Evolutionary conservation across 495 filamentous ascomycete species (phyloP), one percentile per base, ranked within the genome.

Genomic region (Podospora comata): DNA sequence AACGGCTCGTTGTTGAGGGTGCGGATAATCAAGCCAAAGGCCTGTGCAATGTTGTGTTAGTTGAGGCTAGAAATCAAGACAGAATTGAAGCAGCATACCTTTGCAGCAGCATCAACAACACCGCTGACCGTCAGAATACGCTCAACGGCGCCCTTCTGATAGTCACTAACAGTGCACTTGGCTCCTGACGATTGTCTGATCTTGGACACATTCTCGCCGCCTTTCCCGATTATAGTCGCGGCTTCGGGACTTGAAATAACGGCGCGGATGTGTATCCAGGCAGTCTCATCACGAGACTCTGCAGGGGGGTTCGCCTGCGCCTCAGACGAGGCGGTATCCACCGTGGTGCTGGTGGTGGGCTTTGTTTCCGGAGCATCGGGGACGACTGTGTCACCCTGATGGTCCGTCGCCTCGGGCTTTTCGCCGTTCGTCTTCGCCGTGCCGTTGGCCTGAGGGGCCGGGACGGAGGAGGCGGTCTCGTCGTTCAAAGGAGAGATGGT

Each of bases 121-220:
- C 95, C 95, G 79, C 93, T 97, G 64, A 99, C 96, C 34, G 95
- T 99, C 74, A 99, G 82, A 71, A 99, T 97, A 76, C 95, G 90
- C 79, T 99, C 95, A 30, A 97, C 93, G 44, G 95, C 94, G 70
- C 95, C 95, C 73, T 96, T 91, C 73, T 94, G 89, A 75, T 98
- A 99, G 77, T 99, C 95, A 82, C 93, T 97, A 70, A 99, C 93
- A 39, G 96, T 98, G 82, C 95, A 98, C 81, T 97, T 98, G 70
- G 95, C 95, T 72, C 90, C 91, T 11, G 96, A 96, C 82, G 93
- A 83, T 75, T 89, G 90, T 67, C 95, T 88, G 71, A 98, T 97
- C 78, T 93, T 89, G 68, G 93, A 94, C 65, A 99, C 95, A 77
- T 99, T 99, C 82, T 99, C 95, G 75, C 95, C 95, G 73, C 93